Base-by-base conservation (phyloP, 306 rosid species). In the Ceratonia siliqua region DNA sequence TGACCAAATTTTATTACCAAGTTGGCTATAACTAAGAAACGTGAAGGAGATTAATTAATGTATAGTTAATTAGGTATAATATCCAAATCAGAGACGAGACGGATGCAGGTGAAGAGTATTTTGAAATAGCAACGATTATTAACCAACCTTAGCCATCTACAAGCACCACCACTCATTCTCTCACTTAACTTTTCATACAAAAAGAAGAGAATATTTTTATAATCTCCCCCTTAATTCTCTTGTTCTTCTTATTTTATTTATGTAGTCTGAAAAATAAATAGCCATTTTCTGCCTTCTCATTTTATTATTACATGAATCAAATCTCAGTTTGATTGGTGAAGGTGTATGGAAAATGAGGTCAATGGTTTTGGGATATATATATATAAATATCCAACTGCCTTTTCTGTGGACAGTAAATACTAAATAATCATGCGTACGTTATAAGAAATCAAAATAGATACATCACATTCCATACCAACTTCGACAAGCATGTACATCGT, bases 321-420 rank as follows among this genome's bases (percentile, higher is more conserved):
- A 22, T 33, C 6, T 72, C 5, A 10, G 71, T 22, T 67, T 49
- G 18, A 72, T 58, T 18, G 41, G 79, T 66, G 75, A 35, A 79
- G 48, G 7, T 1, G 71, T 57, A n/a, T n/a, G 36, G 70, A 67
- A 73, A 66, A 36, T 25, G 10, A 57, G 41, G 50, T 73, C 77
- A 68, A 50, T 73, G 72, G 45, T 46, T 61, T 48, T 36, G 43
- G 42, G 56, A 36, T 25, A 24, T 14, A 5, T 74, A 14, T 13
- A 69, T 35, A 53, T 45, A 35, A 62, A 49, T 36, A 27, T 54
- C 76, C 71, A 41, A 68, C 20, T 72, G 55, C 64, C 5, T 42
- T 48, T 64, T 63, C 17, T 25, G 43, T 57, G 70, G 65, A 17
- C 48, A 30, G 22, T 46, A n/a, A n/a, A n/a, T 28, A 12, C 1